These are phyloP conservation scores for Cryptosporidium parvum DNA, from an alignment of 169 alveolate species.

Conservation along the genomic window DNA sequence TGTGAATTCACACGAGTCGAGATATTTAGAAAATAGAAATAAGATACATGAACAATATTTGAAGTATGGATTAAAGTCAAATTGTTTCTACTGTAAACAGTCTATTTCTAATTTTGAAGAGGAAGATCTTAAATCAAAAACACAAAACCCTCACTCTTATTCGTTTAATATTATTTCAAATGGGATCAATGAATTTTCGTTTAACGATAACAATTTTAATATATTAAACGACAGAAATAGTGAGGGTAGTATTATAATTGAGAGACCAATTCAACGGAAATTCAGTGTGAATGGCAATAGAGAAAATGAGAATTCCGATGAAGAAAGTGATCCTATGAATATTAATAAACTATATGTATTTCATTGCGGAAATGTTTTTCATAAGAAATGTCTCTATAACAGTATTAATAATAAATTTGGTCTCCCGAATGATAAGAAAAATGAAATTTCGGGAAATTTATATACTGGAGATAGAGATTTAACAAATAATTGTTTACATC, in stretches of 20 bases:
- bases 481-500: conserved; percentile 12
- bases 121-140: background rate
- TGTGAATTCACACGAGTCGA: background rate
- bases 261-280: background rate
- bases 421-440: background rate
- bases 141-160: background rate
- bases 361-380: conserved; percentile 60
- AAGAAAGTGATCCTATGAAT: background rate
- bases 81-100: conserved; percentile 22
- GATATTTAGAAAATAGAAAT: background rate
- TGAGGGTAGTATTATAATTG: background rate
- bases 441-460: background rate
- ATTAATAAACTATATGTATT: conserved; percentile 6
- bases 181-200: conserved; percentile 22
- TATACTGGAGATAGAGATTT: background rate
- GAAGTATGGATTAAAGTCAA: background rate
- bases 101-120: background rate
- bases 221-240: background rate
- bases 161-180: conserved; percentile 26
- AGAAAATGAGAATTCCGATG: background rate
- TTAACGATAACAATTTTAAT: background rate
- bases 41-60: background rate
- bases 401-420: conserved; percentile 1
- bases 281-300: background rate
- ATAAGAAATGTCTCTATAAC: conserved; percentile 20